phyloP scores from a whole-genome alignment of 1,284 basidiomycete genomes.

The Ganoderma sinense region DNA sequence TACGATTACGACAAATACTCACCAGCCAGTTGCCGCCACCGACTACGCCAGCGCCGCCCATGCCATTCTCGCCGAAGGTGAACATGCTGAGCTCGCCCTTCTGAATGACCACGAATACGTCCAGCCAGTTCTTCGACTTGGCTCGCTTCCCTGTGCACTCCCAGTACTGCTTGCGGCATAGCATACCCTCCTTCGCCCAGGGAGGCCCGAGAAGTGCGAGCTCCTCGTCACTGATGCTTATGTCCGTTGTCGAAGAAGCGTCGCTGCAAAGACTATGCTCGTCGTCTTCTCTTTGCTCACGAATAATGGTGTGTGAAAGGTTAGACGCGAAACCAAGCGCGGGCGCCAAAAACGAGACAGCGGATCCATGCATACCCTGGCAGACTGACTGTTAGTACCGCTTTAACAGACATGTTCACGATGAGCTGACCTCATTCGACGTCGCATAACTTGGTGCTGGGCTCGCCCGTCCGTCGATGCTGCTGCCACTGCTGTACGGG shows the following conservation, averaged over 20 bases:
- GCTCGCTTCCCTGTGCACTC: slow-evolving; percentile 85
- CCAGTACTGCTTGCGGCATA: slow-evolving; percentile 95
- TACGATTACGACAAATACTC: slow-evolving; percentile 41
- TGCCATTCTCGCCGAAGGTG: slow-evolving; percentile 79
- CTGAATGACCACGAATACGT: slow-evolving; percentile 95
- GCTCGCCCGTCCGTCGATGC: slow-evolving; percentile 85
- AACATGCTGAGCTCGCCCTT: slow-evolving; percentile 97
- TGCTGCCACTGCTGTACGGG: slow-evolving; percentile 83
- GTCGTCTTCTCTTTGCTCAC: slow-evolving; percentile 93
- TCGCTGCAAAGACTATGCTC: slow-evolving; percentile 73
- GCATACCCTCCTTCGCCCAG: slow-evolving; percentile 98
- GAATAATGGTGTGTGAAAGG: slow-evolving; percentile 94
- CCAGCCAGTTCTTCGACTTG: slow-evolving; percentile 89
- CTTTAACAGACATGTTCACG: background rate
- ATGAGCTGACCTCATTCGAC: slow-evolving; percentile 75
- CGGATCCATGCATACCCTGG: slow-evolving; percentile 47
- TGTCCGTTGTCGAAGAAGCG: slow-evolving; percentile 66
- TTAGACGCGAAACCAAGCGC: slow-evolving; percentile 96
- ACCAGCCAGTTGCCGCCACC: slow-evolving; percentile 99
- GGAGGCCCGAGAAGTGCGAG: slow-evolving; percentile 93
- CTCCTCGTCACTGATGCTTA: slow-evolving; percentile 93
- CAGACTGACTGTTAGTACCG: slow-evolving; percentile 9
- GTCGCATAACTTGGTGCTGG: slow-evolving; percentile 91
- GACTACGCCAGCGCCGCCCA: slow-evolving; percentile 67
- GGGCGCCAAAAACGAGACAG: slow-evolving; percentile 69